Base-by-base conservation (phyloP, 176 grass and related monocot species). In the Bonia amplexicaulis region DNA sequence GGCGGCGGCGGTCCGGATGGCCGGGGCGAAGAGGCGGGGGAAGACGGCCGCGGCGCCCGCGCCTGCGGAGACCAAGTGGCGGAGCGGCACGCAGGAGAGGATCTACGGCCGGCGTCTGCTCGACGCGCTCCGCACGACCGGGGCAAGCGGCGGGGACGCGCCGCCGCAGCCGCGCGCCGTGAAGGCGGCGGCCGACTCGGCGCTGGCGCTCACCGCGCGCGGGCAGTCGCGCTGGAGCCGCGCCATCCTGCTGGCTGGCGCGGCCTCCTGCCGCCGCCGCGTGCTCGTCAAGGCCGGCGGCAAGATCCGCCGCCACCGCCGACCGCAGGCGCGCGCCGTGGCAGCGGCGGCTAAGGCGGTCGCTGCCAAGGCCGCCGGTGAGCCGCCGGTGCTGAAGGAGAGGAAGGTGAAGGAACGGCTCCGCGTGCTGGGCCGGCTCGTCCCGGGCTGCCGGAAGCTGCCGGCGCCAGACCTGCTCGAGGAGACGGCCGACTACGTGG, bases 181-280 rank as follows among this genome's bases (percentile, higher is more conserved):
- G n/a, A 99, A 96, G 90, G 88, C 80, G 3, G 93, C 88, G 25
- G 96, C 93, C 0, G 91, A 99, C 66, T 99, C 96, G 14, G 96
- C 91, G 48, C 96, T 99, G 12, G 96, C 93, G 37, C 88, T 96
- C 31, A 99, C 93, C 1, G 96, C 96, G 60, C 78, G 88, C 8
- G 96, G 93, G 0, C 96, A 92, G 84, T 92, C 96, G 13, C 90
- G 93, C 35, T 99, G 96, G 96, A 99, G 96, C 89, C 93, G 96
- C 11, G 93, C 96, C 65, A 94, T 99, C 80, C 86, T 99, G 59
- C 87, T 99, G 11, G 75, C 78, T 70, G 95, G 52, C 35, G 89
- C 84, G 35, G 87, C 69, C 15, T 74, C 60, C 69, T 72, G 85
- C 62, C 88, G 91, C 7, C 89, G 88, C 29, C 80, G 81, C 65